Conservation (phyloP, 441 rosid species). For the Bocquillonia castaneifolia region DNA sequence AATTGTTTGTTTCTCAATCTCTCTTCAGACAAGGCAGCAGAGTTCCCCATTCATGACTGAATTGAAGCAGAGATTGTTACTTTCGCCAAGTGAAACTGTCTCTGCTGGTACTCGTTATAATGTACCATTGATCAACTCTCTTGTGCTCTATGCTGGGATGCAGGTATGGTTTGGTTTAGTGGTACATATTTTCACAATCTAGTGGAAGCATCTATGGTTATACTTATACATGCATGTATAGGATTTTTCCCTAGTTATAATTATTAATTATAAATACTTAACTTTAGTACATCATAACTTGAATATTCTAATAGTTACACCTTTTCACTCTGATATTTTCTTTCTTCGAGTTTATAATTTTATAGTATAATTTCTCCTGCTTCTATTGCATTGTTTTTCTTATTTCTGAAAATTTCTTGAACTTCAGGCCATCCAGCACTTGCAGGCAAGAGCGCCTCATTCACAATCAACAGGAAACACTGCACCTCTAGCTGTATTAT, state of each 20-base stretch:
- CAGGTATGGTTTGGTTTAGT: constrained; percentile 47
- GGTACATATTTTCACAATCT: background rate
- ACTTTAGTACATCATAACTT: too few species aligned
- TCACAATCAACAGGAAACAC: constrained; percentile 54
- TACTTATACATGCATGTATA: background rate
- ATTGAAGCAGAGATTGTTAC: constrained; percentile 77
- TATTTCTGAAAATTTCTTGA: background rate
- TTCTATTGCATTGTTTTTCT: background rate
- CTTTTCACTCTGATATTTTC: background rate
- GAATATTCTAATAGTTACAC: background rate
- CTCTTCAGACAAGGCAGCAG: constrained; percentile 63
- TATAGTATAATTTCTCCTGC: background rate
- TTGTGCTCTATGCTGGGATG: constrained; percentile 96
- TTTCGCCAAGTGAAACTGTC: constrained; percentile 67
- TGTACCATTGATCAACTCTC: constrained; percentile 88
- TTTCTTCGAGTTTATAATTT: background rate
- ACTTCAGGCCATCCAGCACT: constrained; percentile 66
- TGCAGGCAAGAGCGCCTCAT: constrained; percentile 70
- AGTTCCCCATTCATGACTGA: constrained; percentile 71
- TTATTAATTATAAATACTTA: too few species aligned
- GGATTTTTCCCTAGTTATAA: too few species aligned
- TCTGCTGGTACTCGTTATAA: constrained; percentile 88
- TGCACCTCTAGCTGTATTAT: constrained; percentile 36
- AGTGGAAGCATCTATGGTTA: background rate
- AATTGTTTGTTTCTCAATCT: background rate